Conservation (phyloP, 208 protist species). For the Histomonas meleagridis region DNA sequence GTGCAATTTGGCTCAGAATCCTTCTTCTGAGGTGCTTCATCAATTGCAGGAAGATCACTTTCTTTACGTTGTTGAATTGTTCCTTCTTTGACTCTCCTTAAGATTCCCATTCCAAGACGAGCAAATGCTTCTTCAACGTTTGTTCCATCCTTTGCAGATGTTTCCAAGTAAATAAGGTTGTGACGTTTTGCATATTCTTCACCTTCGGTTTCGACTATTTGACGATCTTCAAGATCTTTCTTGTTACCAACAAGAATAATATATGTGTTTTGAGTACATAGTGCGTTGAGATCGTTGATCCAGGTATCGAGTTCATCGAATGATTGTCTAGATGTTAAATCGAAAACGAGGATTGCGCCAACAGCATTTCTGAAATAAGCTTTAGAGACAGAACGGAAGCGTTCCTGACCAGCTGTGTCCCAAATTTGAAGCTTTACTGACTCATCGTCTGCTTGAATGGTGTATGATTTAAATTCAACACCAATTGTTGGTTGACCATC, state of each 20-base stretch:
- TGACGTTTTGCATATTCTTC: background rate
- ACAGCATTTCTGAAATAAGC: conserved; percentile 82
- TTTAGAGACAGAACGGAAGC: conserved; percentile 74
- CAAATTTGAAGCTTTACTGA: conserved; percentile 79
- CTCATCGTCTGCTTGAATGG: conserved; percentile 80
- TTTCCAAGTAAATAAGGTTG: background rate
- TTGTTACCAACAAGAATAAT: conserved; percentile 27
- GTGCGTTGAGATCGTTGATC: background rate
- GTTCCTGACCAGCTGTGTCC: conserved; percentile 73
- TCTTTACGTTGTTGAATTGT: background rate
- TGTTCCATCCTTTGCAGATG: conserved; percentile 15
- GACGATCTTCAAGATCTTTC: conserved; percentile 15
- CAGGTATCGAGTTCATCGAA: conserved; percentile 35
- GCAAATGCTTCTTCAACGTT: conserved; percentile 21
- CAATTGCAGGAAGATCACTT: no score
- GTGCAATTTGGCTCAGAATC: no score
- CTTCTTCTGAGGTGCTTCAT: no score
- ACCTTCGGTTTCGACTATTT: background rate
- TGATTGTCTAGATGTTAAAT: background rate
- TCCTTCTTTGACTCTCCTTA: background rate
- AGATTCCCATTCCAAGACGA: background rate
- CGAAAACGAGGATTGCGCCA: conserved; percentile 64
- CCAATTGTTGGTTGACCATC: conserved; percentile 81
- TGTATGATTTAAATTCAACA: conserved; percentile 94
- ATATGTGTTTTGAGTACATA: background rate